phyloP scores from a whole-genome alignment of 371 early-diverging fungal species.

The Mucor lusitanicus region DNA sequence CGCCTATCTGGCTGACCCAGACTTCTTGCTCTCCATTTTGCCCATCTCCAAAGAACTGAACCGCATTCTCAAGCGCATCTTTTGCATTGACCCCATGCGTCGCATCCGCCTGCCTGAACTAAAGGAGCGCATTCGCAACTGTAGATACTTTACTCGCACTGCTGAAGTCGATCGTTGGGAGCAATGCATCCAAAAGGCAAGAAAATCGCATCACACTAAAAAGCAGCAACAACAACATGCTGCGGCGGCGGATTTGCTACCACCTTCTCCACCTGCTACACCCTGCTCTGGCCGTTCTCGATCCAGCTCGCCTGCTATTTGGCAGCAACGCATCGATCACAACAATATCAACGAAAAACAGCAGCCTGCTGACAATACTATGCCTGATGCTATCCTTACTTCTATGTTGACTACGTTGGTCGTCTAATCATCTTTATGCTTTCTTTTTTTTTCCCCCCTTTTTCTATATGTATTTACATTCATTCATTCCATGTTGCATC shows the following conservation, averaged over 20 bases:
- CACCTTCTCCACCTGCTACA: slow-evolving; percentile 29
- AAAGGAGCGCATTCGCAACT: slow-evolving; percentile 54
- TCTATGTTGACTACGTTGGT: slow-evolving; percentile 12
- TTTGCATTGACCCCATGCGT: slow-evolving; percentile 69
- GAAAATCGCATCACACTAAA: not conserved
- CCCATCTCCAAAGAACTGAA: slow-evolving; percentile 73
- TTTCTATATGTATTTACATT: not conserved
- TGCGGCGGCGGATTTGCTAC: slow-evolving; percentile 7
- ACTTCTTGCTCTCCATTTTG: slow-evolving; percentile 65
- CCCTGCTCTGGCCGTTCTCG: slow-evolving; percentile 20
- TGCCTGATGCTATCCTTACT: slow-evolving; percentile 4
- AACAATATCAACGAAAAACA: slow-evolving; percentile 1
- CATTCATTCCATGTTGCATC: not conserved
- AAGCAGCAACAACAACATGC: too few species aligned
- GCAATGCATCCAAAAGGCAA: slow-evolving; percentile 1
- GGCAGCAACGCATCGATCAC: slow-evolving; percentile 17
- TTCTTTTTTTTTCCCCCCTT: not conserved
- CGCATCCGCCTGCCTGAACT: slow-evolving; percentile 73
- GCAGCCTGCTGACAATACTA: not conserved
- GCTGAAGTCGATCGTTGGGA: slow-evolving; percentile 34
- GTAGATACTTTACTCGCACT: slow-evolving; percentile 59
- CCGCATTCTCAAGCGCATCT: slow-evolving; percentile 71
- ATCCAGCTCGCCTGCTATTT: slow-evolving; percentile 16
- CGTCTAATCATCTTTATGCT: slow-evolving; percentile 4
- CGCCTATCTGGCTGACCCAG: slow-evolving; percentile 62